Percentiles rank a stretch among this genome's conserved stretches.
Evolutionary conservation across 768 basidiomycete genomes (phyloP).

Genomic region (Suillus hirtellus): DNA sequence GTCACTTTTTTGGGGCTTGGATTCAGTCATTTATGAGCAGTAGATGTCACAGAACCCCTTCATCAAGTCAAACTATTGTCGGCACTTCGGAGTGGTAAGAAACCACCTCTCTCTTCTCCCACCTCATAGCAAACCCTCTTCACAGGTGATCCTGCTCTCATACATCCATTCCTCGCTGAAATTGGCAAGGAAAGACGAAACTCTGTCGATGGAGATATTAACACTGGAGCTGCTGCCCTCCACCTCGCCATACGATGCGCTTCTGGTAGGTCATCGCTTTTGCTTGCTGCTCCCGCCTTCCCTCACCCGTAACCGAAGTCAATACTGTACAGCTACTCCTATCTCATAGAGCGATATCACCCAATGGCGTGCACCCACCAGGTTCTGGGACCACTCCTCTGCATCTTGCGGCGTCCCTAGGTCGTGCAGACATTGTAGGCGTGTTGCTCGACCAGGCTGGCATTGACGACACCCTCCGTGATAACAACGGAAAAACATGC

Average conservation of each 20-base stretch:
- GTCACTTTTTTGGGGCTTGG: background rate
- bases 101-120: background rate
- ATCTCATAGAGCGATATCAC: slow-evolving; percentile 73
- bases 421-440: slow-evolving; percentile 68
- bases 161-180: slow-evolving; percentile 81
- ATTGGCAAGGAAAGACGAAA: slow-evolving; percentile 65
- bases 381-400: slow-evolving; percentile 73
- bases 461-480: slow-evolving; percentile 76
- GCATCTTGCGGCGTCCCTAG: slow-evolving; percentile 71
- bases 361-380: slow-evolving; percentile 74
- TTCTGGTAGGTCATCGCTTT: slow-evolving; percentile 49
- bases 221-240: slow-evolving; percentile 72
- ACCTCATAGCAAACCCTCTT: background rate
- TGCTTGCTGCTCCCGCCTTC: background rate
- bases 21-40: slow-evolving; percentile 13
- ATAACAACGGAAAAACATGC: slow-evolving; percentile 65
- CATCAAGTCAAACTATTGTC: slow-evolving; percentile 67
- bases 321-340: slow-evolving; percentile 70
- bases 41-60: slow-evolving; percentile 42
- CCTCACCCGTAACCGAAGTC: slow-evolving; percentile 36
- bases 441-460: slow-evolving; percentile 77
- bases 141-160: slow-evolving; percentile 71
- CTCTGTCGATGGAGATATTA: slow-evolving; percentile 48
- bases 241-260: slow-evolving; percentile 85
- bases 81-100: slow-evolving; percentile 60